Base-by-base conservation (phyloP, 768 basidiomycete species). In the Naganishia vishniacii region DNA sequence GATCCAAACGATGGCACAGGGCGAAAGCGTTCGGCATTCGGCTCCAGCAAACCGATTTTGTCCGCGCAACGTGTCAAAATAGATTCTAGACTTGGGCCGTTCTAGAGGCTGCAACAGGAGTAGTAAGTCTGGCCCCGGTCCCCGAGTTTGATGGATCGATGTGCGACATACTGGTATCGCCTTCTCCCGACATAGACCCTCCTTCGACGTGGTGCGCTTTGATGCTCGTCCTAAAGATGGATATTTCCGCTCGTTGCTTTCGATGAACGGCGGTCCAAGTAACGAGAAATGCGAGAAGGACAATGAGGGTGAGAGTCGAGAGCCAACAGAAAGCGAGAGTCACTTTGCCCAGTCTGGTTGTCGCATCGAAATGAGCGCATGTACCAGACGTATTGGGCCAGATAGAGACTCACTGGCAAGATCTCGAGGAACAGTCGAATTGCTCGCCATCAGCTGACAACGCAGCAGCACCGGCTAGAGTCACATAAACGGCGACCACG, bases 361-460 rank as follows among this genome's bases (percentile, higher is more conserved):
- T 8, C 11, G 42, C 7, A 44, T 15, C 34, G 34, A n/a, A 20
- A 20, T 8, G 42, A 5, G 13, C 40, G 11, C 7, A 11, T 26
- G 53, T 26, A 20, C 47, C 32, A 29, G n/a, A 28, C 6, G 47
- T 40, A 18, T 23, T 37, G 28, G 29, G 8, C 13, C 61, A 53
- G 18, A 62, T 25, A 29, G 45, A 65, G 46, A 59, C 53, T 37
- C 18, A 56, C 53, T 56, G 20, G 53, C 53, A 56, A 23, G 53
- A 18, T 25, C 26, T 56, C 12, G 37, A 56, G 9, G 31, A n/a
- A 40, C 53, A 56, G 37, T 41, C 53, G 20, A 56, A 56, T 25
- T 56, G 34, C 34, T 26, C 13, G 23, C 34, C 53, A 37, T 56
- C 34, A 7, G 53, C 37, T 1, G 53, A 56, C 37, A 56, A 34